phyloP scores from a whole-genome alignment of 768 basidiomycete species.

The Multifurca ochricompacta region DNA sequence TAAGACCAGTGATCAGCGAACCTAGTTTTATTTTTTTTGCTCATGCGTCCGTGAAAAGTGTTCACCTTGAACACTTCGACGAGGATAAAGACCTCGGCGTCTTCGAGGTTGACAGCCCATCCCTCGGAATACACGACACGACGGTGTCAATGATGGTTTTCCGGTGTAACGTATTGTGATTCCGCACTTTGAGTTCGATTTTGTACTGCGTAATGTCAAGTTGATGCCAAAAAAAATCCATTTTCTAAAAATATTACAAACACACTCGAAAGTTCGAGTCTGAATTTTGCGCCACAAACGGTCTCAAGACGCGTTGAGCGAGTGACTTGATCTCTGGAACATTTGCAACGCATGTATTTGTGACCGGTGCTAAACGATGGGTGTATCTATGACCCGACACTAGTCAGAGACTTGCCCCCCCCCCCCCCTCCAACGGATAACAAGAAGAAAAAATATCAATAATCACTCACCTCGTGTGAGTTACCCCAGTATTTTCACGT shows the following conservation, averaged over 20 bases:
- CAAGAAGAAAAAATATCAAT: background rate
- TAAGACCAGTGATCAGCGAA: background rate
- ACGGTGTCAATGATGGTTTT: constrained; percentile 55
- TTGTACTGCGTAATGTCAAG: constrained; percentile 52
- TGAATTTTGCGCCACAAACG: constrained; percentile 43
- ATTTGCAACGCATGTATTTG: constrained; percentile 59
- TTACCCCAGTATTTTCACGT: constrained; percentile 55
- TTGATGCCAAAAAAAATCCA: background rate
- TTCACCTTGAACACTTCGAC: constrained; percentile 80
- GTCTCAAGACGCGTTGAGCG: constrained; percentile 45
- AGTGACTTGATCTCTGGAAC: constrained; percentile 59
- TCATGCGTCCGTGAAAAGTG: background rate
- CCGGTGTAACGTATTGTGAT: constrained; percentile 64
- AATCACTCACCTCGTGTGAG: constrained; percentile 51
- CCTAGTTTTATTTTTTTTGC: background rate
- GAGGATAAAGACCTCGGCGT: constrained; percentile 66
- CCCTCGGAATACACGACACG: constrained; percentile 62
- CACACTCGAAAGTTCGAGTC: constrained; percentile 43
- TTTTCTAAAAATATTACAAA: background rate
- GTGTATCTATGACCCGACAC: constrained; percentile 42
- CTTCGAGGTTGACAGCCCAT: constrained; percentile 58
- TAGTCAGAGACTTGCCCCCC: background rate
- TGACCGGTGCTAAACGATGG: constrained; percentile 65
- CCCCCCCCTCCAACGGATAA: background rate
- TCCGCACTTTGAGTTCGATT: constrained; percentile 66